A percentile compares a stretch with the other conserved stretches of the same genome.
These are phyloP conservation scores for Solanum microdontum DNA, from an alignment of 257 asterid genomes.

Conservation along the genomic window DNA sequence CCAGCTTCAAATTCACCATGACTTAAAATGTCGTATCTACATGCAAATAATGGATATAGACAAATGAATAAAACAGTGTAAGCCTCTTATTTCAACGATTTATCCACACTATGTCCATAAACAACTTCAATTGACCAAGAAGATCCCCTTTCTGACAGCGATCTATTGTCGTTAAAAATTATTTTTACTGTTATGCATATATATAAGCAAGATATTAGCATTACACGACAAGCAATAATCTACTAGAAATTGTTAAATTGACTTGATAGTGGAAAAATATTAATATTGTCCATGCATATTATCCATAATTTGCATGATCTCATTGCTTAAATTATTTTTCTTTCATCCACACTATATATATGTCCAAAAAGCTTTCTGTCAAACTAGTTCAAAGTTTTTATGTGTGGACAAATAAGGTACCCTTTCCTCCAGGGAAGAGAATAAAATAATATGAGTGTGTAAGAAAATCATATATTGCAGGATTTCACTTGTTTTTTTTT, in stretches of 20 bases:
- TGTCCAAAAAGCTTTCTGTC: neutral
- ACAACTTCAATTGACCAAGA: neutral
- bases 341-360: neutral
- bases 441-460: neutral
- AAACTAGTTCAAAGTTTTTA: neutral
- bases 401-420: neutral
- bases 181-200: too few relatives aligned
- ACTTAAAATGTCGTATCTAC: neutral
- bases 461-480: neutral
- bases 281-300: neutral
- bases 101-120: slow-evolving; percentile 1
- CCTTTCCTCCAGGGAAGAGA: neutral
- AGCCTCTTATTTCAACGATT: neutral
- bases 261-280: neutral
- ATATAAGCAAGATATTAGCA: fast-evolving
- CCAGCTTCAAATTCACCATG: slow-evolving; percentile 20
- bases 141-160: fast-evolving
- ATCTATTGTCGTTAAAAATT: too few relatives aligned
- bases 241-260: neutral
- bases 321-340: neutral
- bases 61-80: slow-evolving; percentile 6
- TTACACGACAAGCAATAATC: neutral
- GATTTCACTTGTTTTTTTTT: neutral
- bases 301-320: neutral
- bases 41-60: slow-evolving; percentile 8